Conservation (phyloP, 2,329 filamentous ascomycete species). For the Hirsutella minnesotensis region DNA sequence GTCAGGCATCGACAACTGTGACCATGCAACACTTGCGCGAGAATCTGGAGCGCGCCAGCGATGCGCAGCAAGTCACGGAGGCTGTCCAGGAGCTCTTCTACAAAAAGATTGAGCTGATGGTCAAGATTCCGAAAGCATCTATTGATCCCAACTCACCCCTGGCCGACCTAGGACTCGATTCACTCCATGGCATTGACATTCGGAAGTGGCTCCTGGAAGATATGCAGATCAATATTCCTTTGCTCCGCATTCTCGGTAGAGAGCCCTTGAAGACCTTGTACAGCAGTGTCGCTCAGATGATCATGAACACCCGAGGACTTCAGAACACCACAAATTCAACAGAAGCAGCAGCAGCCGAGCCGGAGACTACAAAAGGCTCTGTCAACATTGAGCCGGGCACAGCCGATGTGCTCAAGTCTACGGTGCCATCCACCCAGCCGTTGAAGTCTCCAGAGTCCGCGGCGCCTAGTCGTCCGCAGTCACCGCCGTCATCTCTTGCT, state of each 20-base stretch:
- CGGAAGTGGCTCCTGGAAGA: conserved; percentile 37
- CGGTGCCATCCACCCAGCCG: no score
- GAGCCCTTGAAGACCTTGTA: background rate
- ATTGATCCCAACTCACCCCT: conserved; percentile 1
- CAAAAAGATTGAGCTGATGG: conserved; percentile 2
- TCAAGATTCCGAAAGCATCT: background rate
- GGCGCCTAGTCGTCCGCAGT: background rate
- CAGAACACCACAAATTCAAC: background rate
- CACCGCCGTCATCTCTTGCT: background rate
- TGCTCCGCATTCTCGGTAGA: conserved; percentile 23
- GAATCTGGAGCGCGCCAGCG: background rate
- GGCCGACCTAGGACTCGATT: conserved; percentile 14
- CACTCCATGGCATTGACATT: conserved; percentile 19
- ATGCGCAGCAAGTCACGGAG: background rate
- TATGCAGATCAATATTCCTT: conserved; percentile 29
- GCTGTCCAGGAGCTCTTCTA: background rate
- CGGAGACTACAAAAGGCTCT: background rate
- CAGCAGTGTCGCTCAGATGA: background rate
- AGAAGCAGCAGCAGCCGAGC: background rate
- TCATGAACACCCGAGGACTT: background rate
- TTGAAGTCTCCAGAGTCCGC: no score
- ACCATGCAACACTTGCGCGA: background rate
- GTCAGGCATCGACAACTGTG: background rate
- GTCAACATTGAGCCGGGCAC: no score
- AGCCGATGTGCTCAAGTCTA: no score